These are phyloP conservation scores for Eucalyptus fibrosa DNA, from an alignment of 345 rosid species.

Conservation along the genomic window DNA sequence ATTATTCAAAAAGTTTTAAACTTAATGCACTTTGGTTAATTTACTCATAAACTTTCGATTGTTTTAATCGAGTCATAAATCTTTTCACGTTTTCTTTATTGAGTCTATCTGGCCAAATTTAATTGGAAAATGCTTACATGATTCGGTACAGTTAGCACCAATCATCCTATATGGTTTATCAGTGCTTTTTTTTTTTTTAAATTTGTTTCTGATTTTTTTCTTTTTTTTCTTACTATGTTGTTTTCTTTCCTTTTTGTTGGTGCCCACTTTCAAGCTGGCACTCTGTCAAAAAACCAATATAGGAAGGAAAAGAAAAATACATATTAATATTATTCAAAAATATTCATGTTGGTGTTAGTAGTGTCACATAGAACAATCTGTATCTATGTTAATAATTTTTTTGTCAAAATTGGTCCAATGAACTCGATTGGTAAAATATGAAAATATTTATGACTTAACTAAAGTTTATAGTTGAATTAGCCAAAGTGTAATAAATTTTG, in stretches of 20 bases:
- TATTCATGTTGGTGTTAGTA: too few relatives aligned
- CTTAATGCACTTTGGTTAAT: neutral
- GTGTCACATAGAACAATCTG: accelerated
- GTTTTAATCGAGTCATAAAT: neutral
- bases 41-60: neutral
- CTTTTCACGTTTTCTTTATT: neutral
- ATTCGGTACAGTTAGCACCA: accelerated
- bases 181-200: too few relatives aligned
- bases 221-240: too few relatives aligned
- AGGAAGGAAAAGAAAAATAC: neutral
- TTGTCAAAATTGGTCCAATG: too few relatives aligned
- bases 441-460: too few relatives aligned
- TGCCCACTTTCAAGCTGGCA: neutral
- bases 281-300: neutral
- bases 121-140: neutral
- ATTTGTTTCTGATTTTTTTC: too few relatives aligned
- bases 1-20: neutral
- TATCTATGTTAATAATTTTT: too few relatives aligned
- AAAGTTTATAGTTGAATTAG: too few relatives aligned
- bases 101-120: neutral
- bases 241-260: neutral
- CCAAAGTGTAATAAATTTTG: neutral
- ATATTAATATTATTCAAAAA: too few relatives aligned
- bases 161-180: neutral
- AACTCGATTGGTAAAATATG: too few relatives aligned